These are phyloP conservation scores for Fereydounia khargensis DNA, from an alignment of 1,284 basidiomycete species.

Conservation along the genomic window DNA sequence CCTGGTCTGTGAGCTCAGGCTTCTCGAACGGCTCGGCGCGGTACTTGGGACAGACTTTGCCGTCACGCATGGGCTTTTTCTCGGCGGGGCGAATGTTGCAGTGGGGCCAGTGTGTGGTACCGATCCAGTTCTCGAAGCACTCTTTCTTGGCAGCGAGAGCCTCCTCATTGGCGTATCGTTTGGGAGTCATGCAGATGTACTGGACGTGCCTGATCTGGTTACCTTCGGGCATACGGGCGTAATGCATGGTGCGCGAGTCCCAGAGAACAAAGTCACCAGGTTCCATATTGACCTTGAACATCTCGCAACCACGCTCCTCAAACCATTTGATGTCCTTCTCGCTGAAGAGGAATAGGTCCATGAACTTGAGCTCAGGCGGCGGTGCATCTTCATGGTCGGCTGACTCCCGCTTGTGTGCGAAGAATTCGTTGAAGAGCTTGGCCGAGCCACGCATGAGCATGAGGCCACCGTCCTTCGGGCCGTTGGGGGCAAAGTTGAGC, in stretches of 20 bases:
- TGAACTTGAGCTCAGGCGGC: slow-evolving; percentile 40
- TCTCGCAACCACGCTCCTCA: slow-evolving; percentile 35
- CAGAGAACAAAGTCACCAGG: slow-evolving; percentile 50
- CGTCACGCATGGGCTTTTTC: slow-evolving; percentile 6
- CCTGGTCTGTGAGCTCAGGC: slow-evolving; percentile 6
- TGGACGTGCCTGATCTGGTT: slow-evolving; percentile 12
- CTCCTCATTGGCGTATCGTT: background rate
- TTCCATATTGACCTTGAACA: slow-evolving; percentile 40
- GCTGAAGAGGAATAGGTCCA: slow-evolving; percentile 54
- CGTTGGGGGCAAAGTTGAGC: slow-evolving; percentile 58
- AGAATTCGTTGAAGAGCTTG: slow-evolving; percentile 56
- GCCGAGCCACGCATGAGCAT: slow-evolving; percentile 58
- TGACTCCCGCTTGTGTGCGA: slow-evolving; percentile 54
- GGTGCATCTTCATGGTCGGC: too few relatives aligned
- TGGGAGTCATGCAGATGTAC: slow-evolving; percentile 5
- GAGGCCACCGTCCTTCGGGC: slow-evolving; percentile 59
- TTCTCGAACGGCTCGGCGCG: slow-evolving; percentile 7
- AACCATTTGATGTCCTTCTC: slow-evolving; percentile 43
- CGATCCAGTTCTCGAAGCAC: slow-evolving; percentile 1
- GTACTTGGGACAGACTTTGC: slow-evolving; percentile 3
- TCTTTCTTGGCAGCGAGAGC: slow-evolving; percentile 3
- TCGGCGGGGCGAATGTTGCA: slow-evolving; percentile 7
- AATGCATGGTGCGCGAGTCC: slow-evolving; percentile 32
- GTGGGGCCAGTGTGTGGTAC: slow-evolving; percentile 10
- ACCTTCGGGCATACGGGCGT: slow-evolving; percentile 8